Conservation (phyloP, 1,284 basidiomycete species). For the Ceratobasidium sp. region DNA sequence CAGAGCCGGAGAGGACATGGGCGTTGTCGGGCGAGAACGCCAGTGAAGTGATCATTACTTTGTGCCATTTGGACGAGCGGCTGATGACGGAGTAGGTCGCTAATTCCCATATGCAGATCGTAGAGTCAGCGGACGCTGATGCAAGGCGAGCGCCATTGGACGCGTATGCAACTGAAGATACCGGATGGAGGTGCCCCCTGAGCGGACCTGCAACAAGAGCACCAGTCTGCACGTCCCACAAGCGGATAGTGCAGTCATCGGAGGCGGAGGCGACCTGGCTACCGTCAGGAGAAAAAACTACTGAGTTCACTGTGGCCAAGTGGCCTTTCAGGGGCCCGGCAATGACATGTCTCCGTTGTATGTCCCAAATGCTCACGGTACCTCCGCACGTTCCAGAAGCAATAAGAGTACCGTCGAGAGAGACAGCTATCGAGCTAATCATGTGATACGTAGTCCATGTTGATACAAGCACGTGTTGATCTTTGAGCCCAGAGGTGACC, state of each 20-base stretch:
- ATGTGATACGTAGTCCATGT: too few species aligned
- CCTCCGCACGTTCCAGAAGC: too few species aligned
- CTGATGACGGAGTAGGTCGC: background rate
- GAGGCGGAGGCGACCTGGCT: constrained; percentile 46
- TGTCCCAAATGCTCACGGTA: too few species aligned
- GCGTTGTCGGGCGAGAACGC: constrained; percentile 38
- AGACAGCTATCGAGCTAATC: too few species aligned
- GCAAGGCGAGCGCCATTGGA: constrained; percentile 10
- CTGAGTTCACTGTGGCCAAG: constrained; percentile 53
- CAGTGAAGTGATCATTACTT: background rate
- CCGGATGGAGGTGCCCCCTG: background rate
- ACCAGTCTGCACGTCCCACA: constrained; percentile 34
- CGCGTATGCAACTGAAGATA: constrained; percentile 27
- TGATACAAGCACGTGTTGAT: too few species aligned
- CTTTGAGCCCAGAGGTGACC: too few species aligned
- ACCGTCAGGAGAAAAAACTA: constrained; percentile 60
- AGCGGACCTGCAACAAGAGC: constrained; percentile 27
- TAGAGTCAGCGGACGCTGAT: constrained; percentile 32
- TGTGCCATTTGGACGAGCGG: constrained; percentile 23
- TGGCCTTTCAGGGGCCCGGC: constrained; percentile 28
- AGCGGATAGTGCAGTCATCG: constrained; percentile 21
- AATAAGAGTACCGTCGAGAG: too few species aligned
- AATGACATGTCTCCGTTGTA: too few species aligned
- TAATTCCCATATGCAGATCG: constrained; percentile 9
- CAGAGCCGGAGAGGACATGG: constrained; percentile 34